Conservation (phyloP, 2,329 filamentous ascomycete species). For the Microdochium nivale region DNA sequence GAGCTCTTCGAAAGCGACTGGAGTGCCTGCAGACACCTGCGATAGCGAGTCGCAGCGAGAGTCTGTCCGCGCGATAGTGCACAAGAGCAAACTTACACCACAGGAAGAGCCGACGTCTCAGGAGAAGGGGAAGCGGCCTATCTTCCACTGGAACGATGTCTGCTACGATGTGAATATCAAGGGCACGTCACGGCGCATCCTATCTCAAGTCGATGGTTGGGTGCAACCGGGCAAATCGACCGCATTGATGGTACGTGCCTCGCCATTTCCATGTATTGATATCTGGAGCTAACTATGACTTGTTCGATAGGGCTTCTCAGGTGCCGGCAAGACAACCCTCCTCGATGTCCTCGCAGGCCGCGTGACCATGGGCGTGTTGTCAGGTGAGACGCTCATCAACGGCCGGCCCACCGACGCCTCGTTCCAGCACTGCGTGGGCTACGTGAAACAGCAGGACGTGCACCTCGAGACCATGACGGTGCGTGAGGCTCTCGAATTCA, state of each 20-base stretch:
- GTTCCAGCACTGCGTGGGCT: constrained; percentile 62
- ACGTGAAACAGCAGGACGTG: constrained; percentile 62
- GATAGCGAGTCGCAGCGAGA: constrained; percentile 4
- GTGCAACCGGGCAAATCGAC: constrained; percentile 84
- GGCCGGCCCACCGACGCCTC: constrained; percentile 52
- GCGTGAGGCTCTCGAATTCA: constrained; percentile 57
- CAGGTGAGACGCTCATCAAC: constrained; percentile 61
- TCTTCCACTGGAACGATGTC: constrained; percentile 75
- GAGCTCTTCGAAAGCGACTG: constrained; percentile 26
- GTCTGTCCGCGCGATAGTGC: neutral
- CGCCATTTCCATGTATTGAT: neutral
- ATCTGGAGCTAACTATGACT: constrained; percentile 2
- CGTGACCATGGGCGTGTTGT: constrained; percentile 63
- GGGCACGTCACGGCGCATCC: constrained; percentile 56
- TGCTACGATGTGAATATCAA: constrained; percentile 69
- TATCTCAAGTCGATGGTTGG: constrained; percentile 79
- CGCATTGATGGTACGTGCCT: constrained; percentile 55
- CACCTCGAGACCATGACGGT: constrained; percentile 58
- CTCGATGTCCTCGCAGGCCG: constrained; percentile 62
- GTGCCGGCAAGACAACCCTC: constrained; percentile 66
- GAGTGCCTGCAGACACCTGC: constrained; percentile 19
- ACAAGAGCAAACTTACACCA: neutral
- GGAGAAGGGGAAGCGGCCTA: constrained; percentile 26
- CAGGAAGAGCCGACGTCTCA: too few species aligned
- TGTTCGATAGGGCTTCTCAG: constrained; percentile 44